Percentiles rank a stretch among this genome's conserved stretches.
Conservation (phyloP, 2,329 filamentous ascomycete species). For the Microcyclospora tardicrescens region DNA sequence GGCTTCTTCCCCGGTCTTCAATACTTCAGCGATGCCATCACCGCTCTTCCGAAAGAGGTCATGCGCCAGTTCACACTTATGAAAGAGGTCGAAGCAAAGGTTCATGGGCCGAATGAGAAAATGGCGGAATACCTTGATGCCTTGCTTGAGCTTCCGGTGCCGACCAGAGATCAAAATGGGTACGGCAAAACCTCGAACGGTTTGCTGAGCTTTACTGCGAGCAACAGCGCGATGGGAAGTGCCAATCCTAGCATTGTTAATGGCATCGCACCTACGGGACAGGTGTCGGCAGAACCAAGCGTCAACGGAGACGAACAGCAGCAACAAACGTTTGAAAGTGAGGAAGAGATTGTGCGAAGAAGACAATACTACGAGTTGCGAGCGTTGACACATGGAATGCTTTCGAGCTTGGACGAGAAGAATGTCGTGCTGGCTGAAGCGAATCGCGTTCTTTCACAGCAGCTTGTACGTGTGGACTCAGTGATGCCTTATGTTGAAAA, state of each 20-base stretch:
- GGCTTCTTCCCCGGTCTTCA: constrained; percentile 54
- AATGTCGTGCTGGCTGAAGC: constrained; percentile 92
- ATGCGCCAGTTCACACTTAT: constrained; percentile 90
- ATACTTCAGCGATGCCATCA: constrained; percentile 81
- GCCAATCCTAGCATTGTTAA: constrained; percentile 27
- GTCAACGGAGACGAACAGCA: constrained; percentile 13
- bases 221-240: constrained; percentile 27
- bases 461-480: constrained; percentile 71
- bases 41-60: constrained; percentile 85
- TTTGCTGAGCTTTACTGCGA: constrained; percentile 25
- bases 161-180: constrained; percentile 18
- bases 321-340: constrained; percentile 19
- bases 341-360: constrained; percentile 37
- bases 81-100: constrained; percentile 96
- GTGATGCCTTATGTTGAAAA: constrained; percentile 75
- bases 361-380: constrained; percentile 58
- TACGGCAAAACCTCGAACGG: constrained; percentile 11
- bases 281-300: constrained; percentile 13
- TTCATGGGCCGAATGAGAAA: constrained; percentile 74
- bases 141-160: constrained; percentile 38
- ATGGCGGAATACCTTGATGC: constrained; percentile 58
- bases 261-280: constrained; percentile 13
- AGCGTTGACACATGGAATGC: constrained; percentile 66
- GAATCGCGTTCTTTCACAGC: constrained; percentile 75
- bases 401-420: constrained; percentile 89